These are phyloP conservation scores for Didymellaceae sp. DNA, from an alignment of 2,329 filamentous ascomycete genomes.

Conservation along the genomic window DNA sequence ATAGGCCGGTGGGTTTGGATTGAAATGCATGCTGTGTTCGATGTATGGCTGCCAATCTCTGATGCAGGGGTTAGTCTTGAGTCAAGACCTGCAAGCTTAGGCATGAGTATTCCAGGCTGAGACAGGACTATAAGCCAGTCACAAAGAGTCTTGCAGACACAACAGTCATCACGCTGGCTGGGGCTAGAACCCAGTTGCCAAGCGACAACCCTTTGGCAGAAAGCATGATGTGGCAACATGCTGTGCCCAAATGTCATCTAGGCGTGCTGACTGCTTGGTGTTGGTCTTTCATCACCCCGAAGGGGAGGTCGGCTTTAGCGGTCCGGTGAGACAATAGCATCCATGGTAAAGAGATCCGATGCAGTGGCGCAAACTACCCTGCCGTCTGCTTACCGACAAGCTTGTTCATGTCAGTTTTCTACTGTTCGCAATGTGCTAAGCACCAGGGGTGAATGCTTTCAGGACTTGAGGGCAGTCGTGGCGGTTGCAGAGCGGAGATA, in stretches of 20 bases:
- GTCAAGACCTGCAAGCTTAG: neutral
- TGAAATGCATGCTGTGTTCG: neutral
- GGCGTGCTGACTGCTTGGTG: neutral
- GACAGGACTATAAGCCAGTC: constrained; percentile 10
- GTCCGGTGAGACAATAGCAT: neutral
- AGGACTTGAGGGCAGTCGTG: neutral
- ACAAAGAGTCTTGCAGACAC: neutral
- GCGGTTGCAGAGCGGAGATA: neutral
- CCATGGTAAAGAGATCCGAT: neutral
- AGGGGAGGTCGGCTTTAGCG: neutral
- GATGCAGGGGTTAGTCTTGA: neutral
- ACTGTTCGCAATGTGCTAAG: neutral
- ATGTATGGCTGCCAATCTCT: neutral
- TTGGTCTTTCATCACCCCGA: neutral
- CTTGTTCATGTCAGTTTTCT: neutral
- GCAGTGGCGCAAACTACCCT: neutral
- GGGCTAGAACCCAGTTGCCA: neutral
- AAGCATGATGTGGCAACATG: neutral
- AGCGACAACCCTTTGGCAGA: constrained; percentile 7
- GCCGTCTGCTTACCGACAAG: neutral
- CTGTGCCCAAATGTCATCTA: constrained; percentile 3
- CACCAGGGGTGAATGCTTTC: neutral
- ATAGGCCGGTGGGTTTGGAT: neutral
- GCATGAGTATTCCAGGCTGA: neutral
- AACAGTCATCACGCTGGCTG: neutral